Percentiles rank a stretch among this genome's conserved stretches.
These are phyloP conservation scores for Trametopsis cervina DNA, from an alignment of 768 basidiomycete genomes.

Conservation along the genomic window DNA sequence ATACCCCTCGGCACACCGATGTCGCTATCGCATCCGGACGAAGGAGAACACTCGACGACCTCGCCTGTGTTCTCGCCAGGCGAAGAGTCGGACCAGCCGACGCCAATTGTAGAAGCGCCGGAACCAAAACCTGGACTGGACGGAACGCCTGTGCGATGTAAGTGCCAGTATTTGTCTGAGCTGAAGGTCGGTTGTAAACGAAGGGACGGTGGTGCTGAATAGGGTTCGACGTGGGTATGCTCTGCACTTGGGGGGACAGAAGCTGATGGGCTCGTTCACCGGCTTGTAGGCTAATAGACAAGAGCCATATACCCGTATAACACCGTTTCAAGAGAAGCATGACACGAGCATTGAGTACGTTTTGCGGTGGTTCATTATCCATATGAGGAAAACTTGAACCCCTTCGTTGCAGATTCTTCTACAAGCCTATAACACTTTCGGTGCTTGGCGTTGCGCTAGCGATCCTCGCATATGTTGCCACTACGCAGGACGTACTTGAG, in stretches of 20 bases:
- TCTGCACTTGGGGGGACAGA: background rate
- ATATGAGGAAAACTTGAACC: slow-evolving; percentile 3
- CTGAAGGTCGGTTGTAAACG: background rate
- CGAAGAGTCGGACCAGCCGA: slow-evolving; percentile 55
- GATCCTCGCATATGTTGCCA: slow-evolving; percentile 74
- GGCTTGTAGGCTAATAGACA: slow-evolving; percentile 65
- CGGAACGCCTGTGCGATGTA: slow-evolving; percentile 76
- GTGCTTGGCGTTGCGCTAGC: slow-evolving; percentile 61
- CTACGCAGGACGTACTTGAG: slow-evolving; percentile 74
- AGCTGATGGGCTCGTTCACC: too few species aligned
- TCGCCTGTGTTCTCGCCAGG: slow-evolving; percentile 32
- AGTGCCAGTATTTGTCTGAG: slow-evolving; percentile 28
- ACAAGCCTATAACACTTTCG: slow-evolving; percentile 76
- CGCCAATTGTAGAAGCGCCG: slow-evolving; percentile 35
- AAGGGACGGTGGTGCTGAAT: background rate
- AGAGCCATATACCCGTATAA: slow-evolving; percentile 76
- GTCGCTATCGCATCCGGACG: background rate
- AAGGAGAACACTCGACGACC: slow-evolving; percentile 4
- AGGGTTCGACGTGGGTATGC: slow-evolving; percentile 80
- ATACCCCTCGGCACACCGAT: too few species aligned
- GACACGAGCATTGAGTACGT: slow-evolving; percentile 81
- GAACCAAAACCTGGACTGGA: slow-evolving; percentile 71
- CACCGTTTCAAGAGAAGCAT: slow-evolving; percentile 76
- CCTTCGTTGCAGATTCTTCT: slow-evolving; percentile 59
- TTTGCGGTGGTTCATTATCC: slow-evolving; percentile 1